phyloP scores from a whole-genome alignment of 345 rosid genomes.

The Acer yangbiense region DNA sequence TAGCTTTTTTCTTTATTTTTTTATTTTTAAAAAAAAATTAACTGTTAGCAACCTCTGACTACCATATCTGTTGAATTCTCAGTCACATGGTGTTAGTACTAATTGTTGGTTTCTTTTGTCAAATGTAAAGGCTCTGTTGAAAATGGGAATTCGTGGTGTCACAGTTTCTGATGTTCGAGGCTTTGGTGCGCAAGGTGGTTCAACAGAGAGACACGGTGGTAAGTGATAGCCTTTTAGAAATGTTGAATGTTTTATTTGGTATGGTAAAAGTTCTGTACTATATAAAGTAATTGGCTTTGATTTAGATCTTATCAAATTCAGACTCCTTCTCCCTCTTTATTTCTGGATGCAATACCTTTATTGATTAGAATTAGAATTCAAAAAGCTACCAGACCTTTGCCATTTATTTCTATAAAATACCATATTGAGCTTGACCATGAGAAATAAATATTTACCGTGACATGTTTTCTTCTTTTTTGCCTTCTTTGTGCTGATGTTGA shows the following conservation, averaged over 20 bases:
- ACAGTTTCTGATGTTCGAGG: constrained; percentile 90
- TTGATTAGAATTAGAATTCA: not conserved
- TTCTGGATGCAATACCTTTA: not conserved
- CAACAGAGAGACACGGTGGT: constrained; percentile 85
- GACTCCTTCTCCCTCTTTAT: not conserved
- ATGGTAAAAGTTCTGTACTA: not conserved
- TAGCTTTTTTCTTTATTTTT: not conserved
- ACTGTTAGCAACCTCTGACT: constrained; percentile 5
- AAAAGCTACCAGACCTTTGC: not conserved
- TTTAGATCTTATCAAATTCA: not conserved
- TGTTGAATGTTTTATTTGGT: not conserved
- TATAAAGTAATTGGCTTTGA: not conserved
- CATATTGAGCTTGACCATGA: not conserved
- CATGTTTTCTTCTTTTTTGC: not conserved
- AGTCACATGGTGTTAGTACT: not conserved
- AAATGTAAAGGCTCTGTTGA: constrained; percentile 58
- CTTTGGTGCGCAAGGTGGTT: constrained; percentile 90
- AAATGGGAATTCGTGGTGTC: constrained; percentile 86
- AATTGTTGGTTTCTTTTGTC: constrained; percentile 18
- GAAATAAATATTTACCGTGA: not conserved
- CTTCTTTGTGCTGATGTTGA: not conserved
- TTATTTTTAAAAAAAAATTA: too few species aligned
- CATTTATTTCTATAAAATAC: not conserved
- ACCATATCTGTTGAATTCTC: not conserved
- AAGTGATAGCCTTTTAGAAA: constrained; percentile 27